phyloP scores from a whole-genome alignment of 2,329 filamentous ascomycete species.

The Pyrenophora tritici-repentis region DNA sequence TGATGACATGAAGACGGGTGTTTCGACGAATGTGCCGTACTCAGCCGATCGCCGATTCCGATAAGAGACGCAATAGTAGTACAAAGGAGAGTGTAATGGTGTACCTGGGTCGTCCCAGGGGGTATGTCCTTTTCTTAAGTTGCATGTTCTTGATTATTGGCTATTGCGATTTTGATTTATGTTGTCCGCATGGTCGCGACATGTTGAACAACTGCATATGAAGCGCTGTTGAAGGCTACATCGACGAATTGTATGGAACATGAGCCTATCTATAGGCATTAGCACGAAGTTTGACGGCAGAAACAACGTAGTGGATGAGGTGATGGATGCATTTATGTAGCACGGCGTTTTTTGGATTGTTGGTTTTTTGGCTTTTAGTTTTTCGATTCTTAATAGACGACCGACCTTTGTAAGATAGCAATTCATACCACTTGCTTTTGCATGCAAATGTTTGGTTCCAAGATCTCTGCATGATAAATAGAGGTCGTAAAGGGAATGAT shows the following conservation, averaged over 20 bases:
- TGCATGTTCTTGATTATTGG: not conserved
- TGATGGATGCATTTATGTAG: constrained; percentile 3
- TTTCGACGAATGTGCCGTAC: constrained; percentile 10
- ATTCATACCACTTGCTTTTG: constrained; percentile 7
- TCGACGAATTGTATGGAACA: constrained; percentile 11
- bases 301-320: constrained; percentile 2
- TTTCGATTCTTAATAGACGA: constrained; percentile 2
- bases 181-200: not conserved
- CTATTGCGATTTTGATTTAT: not conserved
- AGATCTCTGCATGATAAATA: too few relatives aligned
- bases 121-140: not conserved
- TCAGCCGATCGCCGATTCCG: constrained; percentile 3
- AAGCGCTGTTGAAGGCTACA: constrained; percentile 9
- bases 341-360: constrained; percentile 2
- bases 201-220: not conserved
- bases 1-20: constrained; percentile 12
- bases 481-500: too few relatives aligned
- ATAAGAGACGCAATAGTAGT: constrained; percentile 3
- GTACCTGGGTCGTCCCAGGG: too few relatives aligned
- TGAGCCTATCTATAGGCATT: constrained; percentile 4
- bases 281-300: constrained; percentile 4
- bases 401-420: constrained; percentile 6
- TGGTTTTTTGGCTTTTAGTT: not conserved
- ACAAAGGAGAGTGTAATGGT: not conserved
- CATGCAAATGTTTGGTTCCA: not conserved